Base-by-base conservation (phyloP, 2,329 filamentous ascomycete species). In the Nothopassalora personata region DNA sequence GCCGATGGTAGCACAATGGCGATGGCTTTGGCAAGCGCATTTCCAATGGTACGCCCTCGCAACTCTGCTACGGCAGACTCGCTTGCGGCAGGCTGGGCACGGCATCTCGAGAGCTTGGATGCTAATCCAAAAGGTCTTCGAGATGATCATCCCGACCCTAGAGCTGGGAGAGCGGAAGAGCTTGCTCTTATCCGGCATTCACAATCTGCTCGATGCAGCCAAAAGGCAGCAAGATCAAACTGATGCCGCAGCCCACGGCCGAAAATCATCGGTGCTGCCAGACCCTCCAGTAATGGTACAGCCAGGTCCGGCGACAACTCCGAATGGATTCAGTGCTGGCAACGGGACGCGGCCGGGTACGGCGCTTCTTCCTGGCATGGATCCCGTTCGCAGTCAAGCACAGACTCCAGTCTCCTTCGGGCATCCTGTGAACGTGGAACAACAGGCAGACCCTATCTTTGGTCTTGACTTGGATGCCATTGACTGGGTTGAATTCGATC, bases 21-120 rank as follows among this genome's bases (percentile, higher is more conserved):
- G 60, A 28, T 69, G 67, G 67, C 66, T 68, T 39, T 69, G 66
- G 66, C 61, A 64, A 52, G 64, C 63, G 3, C 64, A 65, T 30
- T 68, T 68, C 52, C 67, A 68, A 48, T 69, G 67, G 67, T 69
- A 67, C 60, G 66, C 66, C 5, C 50, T 69, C 10, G 65, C 64
- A 9, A 64, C 56, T 43, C 54, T 69, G 18, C 57, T 69, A 8
- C 64, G 65, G 5, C 67, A 69, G 31, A 68, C 64, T 9, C 60
- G 66, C 23, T 36, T 67, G 39, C 64, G 66, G 9, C 58, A 60
- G 30, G 45, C 61, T 9, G 64, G 61, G 5, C 53, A 58, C 13
- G 57, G 54, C 13, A 59, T 60, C 3, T 63, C 57, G 8, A 53
- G 61, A 49, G 67, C 66, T 4, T 69, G 67, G 67, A 54, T 50